Base-by-base conservation (phyloP, 768 basidiomycete species). In the Hygrophorus pudorinus region DNA sequence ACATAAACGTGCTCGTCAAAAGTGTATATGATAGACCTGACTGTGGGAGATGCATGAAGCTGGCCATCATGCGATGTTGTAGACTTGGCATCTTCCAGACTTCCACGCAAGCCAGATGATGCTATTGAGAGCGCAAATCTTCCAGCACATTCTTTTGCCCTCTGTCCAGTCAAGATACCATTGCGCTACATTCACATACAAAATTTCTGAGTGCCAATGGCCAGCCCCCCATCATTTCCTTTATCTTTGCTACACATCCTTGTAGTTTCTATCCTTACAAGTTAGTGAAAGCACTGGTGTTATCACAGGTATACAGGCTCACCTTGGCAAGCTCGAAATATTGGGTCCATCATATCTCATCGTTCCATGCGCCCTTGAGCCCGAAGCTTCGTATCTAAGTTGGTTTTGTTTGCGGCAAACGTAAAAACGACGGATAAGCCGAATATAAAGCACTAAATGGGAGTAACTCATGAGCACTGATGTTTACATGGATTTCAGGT, bases 1-100 rank as follows among this genome's bases (percentile, higher is more conserved):
- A 78, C 86, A 86, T 86, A 67, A 94, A 91, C 56, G 77, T 72
- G 51, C 79, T 84, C 2, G 87, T 90, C 47, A 92, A n/a, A n/a
- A n/a, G n/a, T n/a, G n/a, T n/a, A n/a, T n/a, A n/a, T n/a, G n/a
- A n/a, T n/a, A n/a, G n/a, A n/a, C n/a, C n/a, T n/a, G n/a, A n/a
- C n/a, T n/a, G n/a, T n/a, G n/a, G n/a, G n/a, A n/a, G n/a, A n/a
- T n/a, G n/a, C n/a, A n/a, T n/a, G n/a, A n/a, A n/a, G n/a, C n/a
- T n/a, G n/a, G n/a, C n/a, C n/a, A n/a, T n/a, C n/a, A n/a, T n/a
- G n/a, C n/a, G n/a, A n/a, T n/a, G n/a, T n/a, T n/a, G n/a, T n/a
- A n/a, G n/a, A 66, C 47, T 93, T 68, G 0, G 91, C 93, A 46
- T 76, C 78, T 0, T 79, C 74, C 51, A 71, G 65, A 2, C 85